These are phyloP conservation scores for Malassezia arunalokei DNA, from an alignment of 1,284 basidiomycete genomes.

Conservation along the genomic window DNA sequence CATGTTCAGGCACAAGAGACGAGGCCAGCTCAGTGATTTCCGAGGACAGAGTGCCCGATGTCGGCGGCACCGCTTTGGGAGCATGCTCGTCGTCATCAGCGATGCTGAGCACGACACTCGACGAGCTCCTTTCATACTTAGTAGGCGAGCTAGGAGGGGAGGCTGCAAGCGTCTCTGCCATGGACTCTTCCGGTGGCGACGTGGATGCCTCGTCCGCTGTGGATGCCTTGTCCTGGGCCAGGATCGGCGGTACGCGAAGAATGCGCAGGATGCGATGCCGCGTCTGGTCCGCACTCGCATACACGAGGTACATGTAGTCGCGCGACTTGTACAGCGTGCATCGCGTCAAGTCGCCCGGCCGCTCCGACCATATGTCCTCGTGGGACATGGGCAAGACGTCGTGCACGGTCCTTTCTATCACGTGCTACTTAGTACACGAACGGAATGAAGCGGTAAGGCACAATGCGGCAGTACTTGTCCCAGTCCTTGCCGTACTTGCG, in stretches of 20 bases:
- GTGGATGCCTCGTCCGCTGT: neutral
- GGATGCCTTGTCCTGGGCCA: neutral
- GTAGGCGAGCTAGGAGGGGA: neutral
- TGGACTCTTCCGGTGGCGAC: neutral
- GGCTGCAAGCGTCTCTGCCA: neutral
- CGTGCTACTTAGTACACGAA: constrained; percentile 48
- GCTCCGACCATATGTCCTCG: neutral
- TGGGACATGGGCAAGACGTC: neutral
- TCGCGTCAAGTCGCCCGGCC: constrained; percentile 32
- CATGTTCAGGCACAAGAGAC: neutral
- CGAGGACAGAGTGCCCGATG: constrained; percentile 6
- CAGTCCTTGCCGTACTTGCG: constrained; percentile 56
- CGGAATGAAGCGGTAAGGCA: constrained; percentile 81
- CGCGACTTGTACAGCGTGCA: constrained; percentile 44
- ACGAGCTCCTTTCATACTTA: constrained; percentile 3
- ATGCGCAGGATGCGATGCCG: constrained; percentile 39
- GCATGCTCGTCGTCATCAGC: neutral
- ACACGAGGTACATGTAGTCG: constrained; percentile 41
- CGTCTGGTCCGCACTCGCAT: constrained; percentile 39
- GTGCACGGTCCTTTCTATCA: neutral
- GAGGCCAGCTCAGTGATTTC: constrained; percentile 8
- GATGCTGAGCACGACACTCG: constrained; percentile 2
- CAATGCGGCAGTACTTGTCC: constrained; percentile 49
- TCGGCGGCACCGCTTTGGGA: neutral
- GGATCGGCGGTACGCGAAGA: constrained; percentile 32